Base-by-base conservation (phyloP, 257 asterid genomes). In the Lycium ferocissimum region DNA sequence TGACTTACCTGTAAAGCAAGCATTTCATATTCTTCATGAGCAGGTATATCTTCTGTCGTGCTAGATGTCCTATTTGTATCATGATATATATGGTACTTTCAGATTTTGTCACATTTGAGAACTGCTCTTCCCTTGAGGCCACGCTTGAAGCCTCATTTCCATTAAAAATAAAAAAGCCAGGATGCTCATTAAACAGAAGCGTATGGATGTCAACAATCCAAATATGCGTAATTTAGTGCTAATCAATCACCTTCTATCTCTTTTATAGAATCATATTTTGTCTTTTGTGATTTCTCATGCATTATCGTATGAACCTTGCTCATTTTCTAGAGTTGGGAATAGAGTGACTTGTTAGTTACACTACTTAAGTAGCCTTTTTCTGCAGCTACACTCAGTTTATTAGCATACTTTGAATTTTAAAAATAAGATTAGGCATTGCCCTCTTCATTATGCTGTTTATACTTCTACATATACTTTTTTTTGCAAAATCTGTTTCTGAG, bases 1-100 rank as follows among this genome's bases (percentile, higher is more conserved):
- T 3, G 95, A 94, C 70, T 85, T 95, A 80, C 99, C 98, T 66
- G 97, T 95, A 85, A 95, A 94, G 90, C 98, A 94, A 87, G 99
- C 98, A 53, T 94, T 95, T 91, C 97, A 94, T 90, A 95, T 95
- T 88, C 93, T 95, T 85, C 96, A 95, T 8, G 98, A 97, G 91
- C 98, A 97, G 98, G 99, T 97, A 92, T 38, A 49, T 51, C 53
- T 63, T 71, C n/a, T 61, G 45, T 86, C 18, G 0, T 57, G 56
- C 71, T 84, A 72, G 65, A 76, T 76, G 26, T 13, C 15, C 26
- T 38, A 17, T 72, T 56, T 70, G 81, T 57, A n/a, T 82, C 79
- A 22, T 78, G 17, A 33, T 78, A 33, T 8, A 17, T 53, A 78
- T 33, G 65, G 81, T 13, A 35, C 47, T 54, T 33, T 78, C 66